Evolutionary conservation across 805 yeast species (phyloP), one percentile per base, ranked within the genome.

Genomic region (Barnettozyma siamensis): DNA sequence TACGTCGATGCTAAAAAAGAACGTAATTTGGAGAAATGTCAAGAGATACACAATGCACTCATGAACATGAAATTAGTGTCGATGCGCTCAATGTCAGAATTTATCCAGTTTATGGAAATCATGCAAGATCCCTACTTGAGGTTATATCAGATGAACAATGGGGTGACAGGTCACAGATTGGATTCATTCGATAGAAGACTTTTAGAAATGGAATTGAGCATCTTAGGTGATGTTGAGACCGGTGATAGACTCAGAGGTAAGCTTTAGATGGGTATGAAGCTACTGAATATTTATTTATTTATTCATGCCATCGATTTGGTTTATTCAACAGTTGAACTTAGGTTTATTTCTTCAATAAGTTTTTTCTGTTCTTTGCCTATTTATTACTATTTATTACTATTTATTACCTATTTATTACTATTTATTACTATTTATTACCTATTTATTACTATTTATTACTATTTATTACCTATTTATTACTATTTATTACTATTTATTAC

Each of bases 141-240:
- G 31, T 16, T 26, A n/a, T 31, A 31, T 38, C 47, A 21, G 23
- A 31, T 43, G 44, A 37, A 31, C n/a, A 34, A 23, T 19, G 24
- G n/a, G 8, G 13, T 13, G 6, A 11, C 29, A 12, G 11, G 20
- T 36, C 12, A 9, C 13, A 33, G 5, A 17, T 33, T 11, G 10
- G 17, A 29, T 26, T 41, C 41, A 20, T 45, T 49, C 28, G 40
- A 41, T 26, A 41, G 37, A 10, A 45, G 45, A 31, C 20, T 53
- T 33, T 40, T 44, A 16, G 46, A 47, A 35, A 45, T 53, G 53
- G 57, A 53, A 29, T 17, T 44, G 32, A 41, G 44, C n/a, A 53
- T 53, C 16, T 29, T 50, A 32, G 55, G 55, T 0, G 43, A 44
- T 26, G 24, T 44, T 19, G 54, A 51, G 33, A 43, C 48, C 15